phyloP scores from a whole-genome alignment of 768 basidiomycete genomes.

The Tylopilus rubrobrunneus region DNA sequence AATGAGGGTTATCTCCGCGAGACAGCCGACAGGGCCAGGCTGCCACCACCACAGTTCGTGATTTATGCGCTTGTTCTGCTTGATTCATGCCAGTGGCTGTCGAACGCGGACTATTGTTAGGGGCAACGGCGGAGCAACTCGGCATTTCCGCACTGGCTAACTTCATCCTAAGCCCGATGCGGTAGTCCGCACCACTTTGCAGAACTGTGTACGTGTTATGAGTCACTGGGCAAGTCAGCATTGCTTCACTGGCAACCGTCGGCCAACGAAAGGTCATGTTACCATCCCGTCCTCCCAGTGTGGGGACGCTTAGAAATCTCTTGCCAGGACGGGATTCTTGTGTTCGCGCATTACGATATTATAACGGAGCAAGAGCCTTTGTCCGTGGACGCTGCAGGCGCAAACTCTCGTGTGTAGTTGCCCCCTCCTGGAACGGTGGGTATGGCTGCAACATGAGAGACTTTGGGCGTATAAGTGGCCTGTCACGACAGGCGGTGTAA shows the following conservation, averaged over 20 bases:
- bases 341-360: slow-evolving; percentile 33
- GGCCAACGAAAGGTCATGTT: neutral
- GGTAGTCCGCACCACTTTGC: slow-evolving; percentile 9
- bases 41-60: too few relatives aligned
- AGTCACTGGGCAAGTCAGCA: slow-evolving; percentile 15
- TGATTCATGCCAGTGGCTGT: too few relatives aligned
- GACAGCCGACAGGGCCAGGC: too few relatives aligned
- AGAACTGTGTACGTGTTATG: slow-evolving; percentile 26
- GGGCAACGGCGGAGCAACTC: too few relatives aligned
- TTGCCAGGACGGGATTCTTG: slow-evolving; percentile 54
- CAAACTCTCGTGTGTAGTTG: slow-evolving; percentile 70
- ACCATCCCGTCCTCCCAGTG: slow-evolving; percentile 53
- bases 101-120: too few relatives aligned
- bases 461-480: too few relatives aligned
- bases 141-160: too few relatives aligned
- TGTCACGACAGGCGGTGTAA: too few relatives aligned
- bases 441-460: slow-evolving; percentile 45
- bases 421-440: slow-evolving; percentile 61
- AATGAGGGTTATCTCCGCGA: too few relatives aligned
- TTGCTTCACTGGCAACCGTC: neutral
- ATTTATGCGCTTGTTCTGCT: too few relatives aligned
- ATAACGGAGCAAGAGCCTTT: slow-evolving; percentile 42
- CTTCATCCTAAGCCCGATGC: too few relatives aligned
- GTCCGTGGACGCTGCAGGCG: slow-evolving; percentile 52
- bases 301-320: slow-evolving; percentile 48